Evolutionary conservation across 768 basidiomycete species (phyloP), one percentile per base, ranked within the genome.

Genomic region (Hygrocybe coccinea): DNA sequence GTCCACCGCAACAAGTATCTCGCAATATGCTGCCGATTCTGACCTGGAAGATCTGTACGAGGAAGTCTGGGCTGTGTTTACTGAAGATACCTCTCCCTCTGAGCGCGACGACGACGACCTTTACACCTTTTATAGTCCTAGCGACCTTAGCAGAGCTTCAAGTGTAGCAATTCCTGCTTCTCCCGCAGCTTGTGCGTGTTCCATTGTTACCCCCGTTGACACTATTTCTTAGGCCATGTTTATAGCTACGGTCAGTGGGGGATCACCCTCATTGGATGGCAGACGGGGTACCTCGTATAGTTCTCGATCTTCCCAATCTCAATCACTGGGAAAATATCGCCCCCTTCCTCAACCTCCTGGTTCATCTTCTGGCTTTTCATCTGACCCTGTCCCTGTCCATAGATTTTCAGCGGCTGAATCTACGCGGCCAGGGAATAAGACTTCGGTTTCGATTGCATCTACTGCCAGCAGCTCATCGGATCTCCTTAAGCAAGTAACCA

Each of bases 11-110:
- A 37, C 37, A 12, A n/a, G 49, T 33, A 15, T 37, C 39, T 22
- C 57, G 3, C 56, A 24, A 10, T 71, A 75, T 48, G 81, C 84
- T 3, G 79, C 80, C 37, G 87, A 89, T 58, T n/a, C n/a, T n/a
- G 82, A 89, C 64, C 77, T 89, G 4, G 84, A 87, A 61, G 76
- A 79, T 55, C 78, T 90, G 43, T 90, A 89, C 68, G 80, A 88
- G 59, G 84, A 87, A 67, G 87, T 89, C 19, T 84, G 85, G 74
- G 81, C 80, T 44, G 81, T 80, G 25, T 89, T 87, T 62, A 69
- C 76, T 29, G 83, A 86, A 6, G 77, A 77, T 7, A 57, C 66
- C 33, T 46, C 58, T 44, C 36, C 70, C 34, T 64, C 67, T 36
- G 73, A 75, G 46, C 64, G 62, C 29, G 68, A 75, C 59, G 55